Evolutionary conservation across 306 rosid genomes (phyloP).

Genomic region (Parietaria judaica): DNA sequence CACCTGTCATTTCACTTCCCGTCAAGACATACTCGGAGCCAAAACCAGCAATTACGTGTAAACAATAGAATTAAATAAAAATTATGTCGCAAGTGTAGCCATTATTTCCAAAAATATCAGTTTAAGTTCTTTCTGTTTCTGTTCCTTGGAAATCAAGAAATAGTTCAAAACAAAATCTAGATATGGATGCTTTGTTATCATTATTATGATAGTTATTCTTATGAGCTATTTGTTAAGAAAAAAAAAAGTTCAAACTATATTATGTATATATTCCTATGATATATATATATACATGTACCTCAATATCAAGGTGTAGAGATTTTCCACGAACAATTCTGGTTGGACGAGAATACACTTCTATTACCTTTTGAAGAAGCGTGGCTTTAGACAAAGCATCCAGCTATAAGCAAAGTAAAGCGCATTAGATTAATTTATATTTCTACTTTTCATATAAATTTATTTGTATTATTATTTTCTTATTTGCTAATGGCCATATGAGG

Average conservation of each 20-base stretch:
- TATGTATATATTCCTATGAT: too few relatives aligned
- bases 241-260: background rate
- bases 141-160: background rate
- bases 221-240: too few relatives aligned
- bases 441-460: background rate
- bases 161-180: background rate
- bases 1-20: conserved; percentile 37
- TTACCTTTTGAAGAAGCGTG: conserved; percentile 55
- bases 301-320: conserved; percentile 37
- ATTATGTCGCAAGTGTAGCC: background rate
- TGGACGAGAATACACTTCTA: conserved; percentile 92
- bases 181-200: background rate
- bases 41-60: background rate
- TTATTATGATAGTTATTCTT: too few relatives aligned
- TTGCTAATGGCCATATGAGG: too few relatives aligned
- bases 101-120: too few relatives aligned
- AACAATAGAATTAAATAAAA: background rate
- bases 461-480: too few relatives aligned
- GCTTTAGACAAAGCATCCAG: conserved; percentile 74
- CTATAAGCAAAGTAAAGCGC: conserved; percentile 33
- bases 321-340: conserved; percentile 93
- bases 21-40: background rate
- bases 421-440: conserved; percentile 19
- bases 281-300: conserved; percentile 31
- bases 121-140: background rate